phyloP scores from a whole-genome alignment of 2,329 filamentous ascomycete genomes.

The Bretziella fagacearum region DNA sequence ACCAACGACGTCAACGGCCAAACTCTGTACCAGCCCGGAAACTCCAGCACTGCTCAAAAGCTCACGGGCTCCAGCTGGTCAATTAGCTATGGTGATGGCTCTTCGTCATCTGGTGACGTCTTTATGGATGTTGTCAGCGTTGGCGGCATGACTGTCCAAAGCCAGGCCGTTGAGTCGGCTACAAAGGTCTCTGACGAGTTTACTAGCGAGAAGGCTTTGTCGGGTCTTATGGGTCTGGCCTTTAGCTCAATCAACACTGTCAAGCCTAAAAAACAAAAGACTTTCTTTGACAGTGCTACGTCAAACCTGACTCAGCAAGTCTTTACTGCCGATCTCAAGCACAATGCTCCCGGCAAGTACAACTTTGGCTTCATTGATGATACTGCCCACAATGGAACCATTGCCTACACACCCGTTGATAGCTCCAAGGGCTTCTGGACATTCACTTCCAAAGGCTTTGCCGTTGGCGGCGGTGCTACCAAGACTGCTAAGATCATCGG shows the following conservation, averaged over 20 bases:
- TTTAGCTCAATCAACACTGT: constrained; percentile 30
- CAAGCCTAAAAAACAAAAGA: constrained; percentile 24
- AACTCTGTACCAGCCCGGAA: constrained; percentile 24
- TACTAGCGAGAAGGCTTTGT: constrained; percentile 21
- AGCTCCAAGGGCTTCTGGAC: constrained; percentile 44
- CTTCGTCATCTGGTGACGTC: constrained; percentile 26
- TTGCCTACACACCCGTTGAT: constrained; percentile 41
- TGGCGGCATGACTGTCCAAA: constrained; percentile 24
- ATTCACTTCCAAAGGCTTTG: constrained; percentile 26
- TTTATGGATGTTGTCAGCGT: constrained; percentile 28
- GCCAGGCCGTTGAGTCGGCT: constrained; percentile 29
- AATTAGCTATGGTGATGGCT: constrained; percentile 30
- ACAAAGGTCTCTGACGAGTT: constrained; percentile 25
- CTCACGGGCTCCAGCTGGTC: constrained; percentile 24
- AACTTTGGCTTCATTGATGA: constrained; percentile 32
- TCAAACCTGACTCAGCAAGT: neutral
- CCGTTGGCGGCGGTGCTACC: constrained; percentile 13
- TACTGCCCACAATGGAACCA: constrained; percentile 36
- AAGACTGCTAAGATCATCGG: constrained; percentile 27
- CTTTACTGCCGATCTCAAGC: constrained; percentile 9
- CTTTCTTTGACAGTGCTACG: constrained; percentile 25
- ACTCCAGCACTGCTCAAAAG: constrained; percentile 25
- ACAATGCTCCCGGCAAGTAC: constrained; percentile 3
- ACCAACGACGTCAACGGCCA: constrained; percentile 23
- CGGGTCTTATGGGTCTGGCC: constrained; percentile 28